Base-by-base conservation (phyloP, 2,329 filamentous ascomycete species). In the Raffaelea deltoideospora region DNA sequence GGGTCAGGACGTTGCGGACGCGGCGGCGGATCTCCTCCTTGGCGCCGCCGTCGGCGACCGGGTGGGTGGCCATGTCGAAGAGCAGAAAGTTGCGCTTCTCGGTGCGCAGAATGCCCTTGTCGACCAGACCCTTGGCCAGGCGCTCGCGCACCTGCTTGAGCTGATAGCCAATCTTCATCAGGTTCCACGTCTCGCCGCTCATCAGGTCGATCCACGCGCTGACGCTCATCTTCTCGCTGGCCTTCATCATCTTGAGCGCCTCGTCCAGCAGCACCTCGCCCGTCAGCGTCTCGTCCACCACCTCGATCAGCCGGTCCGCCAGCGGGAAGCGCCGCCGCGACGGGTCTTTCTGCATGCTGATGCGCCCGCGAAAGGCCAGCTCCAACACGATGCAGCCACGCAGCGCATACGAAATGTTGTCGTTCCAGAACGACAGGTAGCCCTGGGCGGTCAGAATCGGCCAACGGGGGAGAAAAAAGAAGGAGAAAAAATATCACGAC, bases 91-190 rank as follows among this genome's bases (percentile, higher is more conserved):
- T 98, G 61, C 86, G 85, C 69, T 98, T 98, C 61, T 98, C 90
- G 42, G 90, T 98, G 50, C 90, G 84, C 40, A 98, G 74, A 55
- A 98, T 94, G 53, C 90, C 90, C 65, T 98, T 98, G 65, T 98
- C 90, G 45, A 98, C 90, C 32, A 98, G 75, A 24, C 90, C 90
- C 63, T 98, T 98, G 53, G 87, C 88, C 39, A 98, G 72, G 40
- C 90, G 83, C 65, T 98, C 90, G 55, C 90, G 86, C 41, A 98
- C 90, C 69, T 98, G 90, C 66, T 98, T 98, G 50, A 98, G 72
- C 66, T 98, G 90, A 61, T 98, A 98, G 56, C 90, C 90, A 51
- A 98, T 98, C 69, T 98, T 98, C 90, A 98, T 96, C 46, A 98
- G 66, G 57, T 98, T 98, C 90, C 90, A 98, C 38, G 90, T 98